These are phyloP conservation scores for Coemansia sp. DNA, from an alignment of 192 early-diverging fungal species.

Conservation along the genomic window DNA sequence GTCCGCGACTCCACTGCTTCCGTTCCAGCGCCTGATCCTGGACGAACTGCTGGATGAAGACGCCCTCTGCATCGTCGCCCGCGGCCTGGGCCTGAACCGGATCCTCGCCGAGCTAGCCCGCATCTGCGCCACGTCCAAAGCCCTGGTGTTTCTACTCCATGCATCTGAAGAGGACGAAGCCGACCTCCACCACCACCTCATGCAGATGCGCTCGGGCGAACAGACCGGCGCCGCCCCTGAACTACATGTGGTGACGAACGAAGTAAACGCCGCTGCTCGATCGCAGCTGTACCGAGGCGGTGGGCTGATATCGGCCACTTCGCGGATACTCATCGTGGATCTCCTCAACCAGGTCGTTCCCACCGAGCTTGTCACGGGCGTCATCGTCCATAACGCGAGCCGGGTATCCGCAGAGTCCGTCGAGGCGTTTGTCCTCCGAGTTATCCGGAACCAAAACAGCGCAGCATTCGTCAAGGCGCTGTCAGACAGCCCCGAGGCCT, in stretches of 20 bases:
- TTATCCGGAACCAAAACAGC: slow-evolving; percentile 74
- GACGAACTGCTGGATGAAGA: slow-evolving; percentile 66
- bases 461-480: slow-evolving; percentile 91
- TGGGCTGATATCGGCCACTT: slow-evolving; percentile 80
- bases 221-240: slow-evolving; percentile 10
- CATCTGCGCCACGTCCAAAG: slow-evolving; percentile 59
- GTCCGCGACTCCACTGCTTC: slow-evolving; percentile 27
- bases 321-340: slow-evolving; percentile 86
- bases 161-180: slow-evolving; percentile 55
- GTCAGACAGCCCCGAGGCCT: slow-evolving; percentile 76
- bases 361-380: slow-evolving; percentile 66
- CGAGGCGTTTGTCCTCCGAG: slow-evolving; percentile 83
- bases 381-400: slow-evolving; percentile 83
- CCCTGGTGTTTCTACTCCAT: slow-evolving; percentile 77
- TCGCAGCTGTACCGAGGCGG: slow-evolving; percentile 68
- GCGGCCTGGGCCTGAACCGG: slow-evolving; percentile 68
- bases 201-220: slow-evolving; percentile 45
- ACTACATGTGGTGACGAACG: slow-evolving; percentile 11
- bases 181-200: slow-evolving; percentile 48
- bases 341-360: slow-evolving; percentile 77
- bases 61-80: slow-evolving; percentile 70
- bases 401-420: slow-evolving; percentile 71
- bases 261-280: slow-evolving; percentile 25
- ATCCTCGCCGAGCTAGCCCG: slow-evolving; percentile 68
- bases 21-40: slow-evolving; percentile 64